Evolutionary conservation across 306 rosid genomes (phyloP), one percentile per base, ranked within the genome.

Genomic region (Pterocarpus macrocarpus): DNA sequence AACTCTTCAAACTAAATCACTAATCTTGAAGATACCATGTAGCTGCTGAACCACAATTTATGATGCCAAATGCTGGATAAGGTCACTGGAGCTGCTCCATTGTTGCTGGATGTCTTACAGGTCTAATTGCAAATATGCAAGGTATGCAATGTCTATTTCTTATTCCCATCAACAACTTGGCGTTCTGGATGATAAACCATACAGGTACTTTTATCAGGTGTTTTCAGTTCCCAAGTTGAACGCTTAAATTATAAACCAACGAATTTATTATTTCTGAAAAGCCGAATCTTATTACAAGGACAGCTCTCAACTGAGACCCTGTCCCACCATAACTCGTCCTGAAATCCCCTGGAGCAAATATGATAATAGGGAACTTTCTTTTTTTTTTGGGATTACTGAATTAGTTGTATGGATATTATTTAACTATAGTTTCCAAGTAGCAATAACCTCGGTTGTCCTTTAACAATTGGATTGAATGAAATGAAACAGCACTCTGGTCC

Each of bases 1-100:
- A 79, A 52, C 77, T 79, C 81, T 59, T 75, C 76, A 75, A 73
- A 61, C 85, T 72, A 92, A 77, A 77, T 66, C 76, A 36, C 16
- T 64, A 15, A 63, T 17, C 82, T 64, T 63, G 75, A 80, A 50
- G 90, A 84, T 64, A 32, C 38, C 15, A 33, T 65, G 59, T 14
- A 67, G 70, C 67, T 53, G 81, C 81, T 9, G 79, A 78, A 79
- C 77, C 49, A 67, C 75, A 33, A 80, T 74, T 44, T 50, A 57
- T 43, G 79, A 68, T 17, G 81, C 81, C 81, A 73, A 65, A 65
- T 17, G 22, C 64, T 50, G 43, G 56, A 71, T 39, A 11, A 80
- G 68, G 45, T 61, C 47, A 82, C 82, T 55, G 57, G 74, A 30
- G 89, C 78, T 53, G 84, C 81, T 62, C 63, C 87, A 70, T 28